Evolutionary conservation across 2,329 filamentous ascomycete genomes (phyloP), one percentile per base, ranked within the genome.

Genomic region (Fusarium pseudograminearum): DNA sequence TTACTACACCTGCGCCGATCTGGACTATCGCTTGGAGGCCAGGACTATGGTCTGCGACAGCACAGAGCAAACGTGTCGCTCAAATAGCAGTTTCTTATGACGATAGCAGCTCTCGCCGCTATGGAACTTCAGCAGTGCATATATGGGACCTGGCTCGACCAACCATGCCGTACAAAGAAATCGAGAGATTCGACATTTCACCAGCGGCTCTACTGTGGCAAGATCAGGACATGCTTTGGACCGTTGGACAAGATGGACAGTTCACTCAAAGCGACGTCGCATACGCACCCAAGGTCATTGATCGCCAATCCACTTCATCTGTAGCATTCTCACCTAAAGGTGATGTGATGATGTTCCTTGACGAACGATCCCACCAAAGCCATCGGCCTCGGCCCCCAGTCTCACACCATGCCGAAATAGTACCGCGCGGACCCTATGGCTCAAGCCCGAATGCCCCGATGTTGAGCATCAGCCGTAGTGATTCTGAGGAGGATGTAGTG

Each of bases 141-240:
- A 82, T 91, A 22, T 92, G 89, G 89, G 90, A 92, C 74, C 78
- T 92, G n/a, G 89, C 88, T 9, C 83, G 90, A 33, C 88, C 89
- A 2, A 87, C 88, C 3, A 85, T 91, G 82, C 89, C 89, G 0
- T 91, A 89, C 74, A 90, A 90, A 68, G 87, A 90, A 70, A 84
- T 91, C 47, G 86, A 89, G 61, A 80, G 85, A 40, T 91, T 90
- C 67, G 84, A 87, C 24, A 82, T 76, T 30, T 85, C 88, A 4
- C 89, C 89, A 2, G 84, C 83, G 11, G 84, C 84, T 3, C 76
- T 91, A 18, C 77, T 90, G 9, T 92, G 90, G 89, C 87, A 87
- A 58, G 85, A 89, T 65, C 85, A 88, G 64, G 89, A 91, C 67
- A 82, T 90, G 46, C 78, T 92, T 1, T 92, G 89, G 89, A 89